Evolutionary conservation across 305 asterid species (phyloP), one percentile per base, ranked within the genome.

Genomic region (Fraxinus greggii): DNA sequence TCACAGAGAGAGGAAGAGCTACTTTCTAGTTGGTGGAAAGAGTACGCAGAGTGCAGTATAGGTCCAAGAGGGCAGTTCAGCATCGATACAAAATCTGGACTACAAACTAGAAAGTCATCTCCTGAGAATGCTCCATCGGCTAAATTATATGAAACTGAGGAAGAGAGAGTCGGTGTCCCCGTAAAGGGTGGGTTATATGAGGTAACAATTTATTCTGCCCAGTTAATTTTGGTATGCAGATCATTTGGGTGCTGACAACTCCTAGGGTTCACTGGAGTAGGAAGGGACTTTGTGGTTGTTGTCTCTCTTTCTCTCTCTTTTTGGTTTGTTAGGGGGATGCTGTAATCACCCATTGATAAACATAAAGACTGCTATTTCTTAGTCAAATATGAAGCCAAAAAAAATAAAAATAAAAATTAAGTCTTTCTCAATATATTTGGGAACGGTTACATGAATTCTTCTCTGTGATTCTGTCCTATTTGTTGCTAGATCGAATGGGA

Each of bases 141-240:
- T 78, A 82, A 89, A 74, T 85, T 78, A 75, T 84, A 85, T 81
- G 82, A 87, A 36, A 69, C 63, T 67, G 99, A 93, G 86, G 97
- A 90, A 86, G 98, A 94, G 89, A 92, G 99, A 90, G 98, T 94
- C 32, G 99, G 99, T 84, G 98, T 94, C 75, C 99, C 99, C 51
- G 98, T 95, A 77, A 96, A 96, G 82, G 98, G 99, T 79, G 98
- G 98, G 23, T 82, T 96, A 79, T 92, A 96, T 80, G 99, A 96
- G 99, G 99, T 94, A 87, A 63, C 75, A 65, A 72, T 67, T 78
- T 80, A 56, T 48, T 48, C 59, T 48, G 21, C 21, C 67, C 3
- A 56, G 28, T n/a, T 56, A 56, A 19, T 56, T 17, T 56, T 48
- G 59, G 59, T 15, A 1, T 48, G 7, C 59, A 15, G 59, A 48